Base-by-base conservation (phyloP, 805 yeast genomes). In the Brettanomyces sp. region DNA sequence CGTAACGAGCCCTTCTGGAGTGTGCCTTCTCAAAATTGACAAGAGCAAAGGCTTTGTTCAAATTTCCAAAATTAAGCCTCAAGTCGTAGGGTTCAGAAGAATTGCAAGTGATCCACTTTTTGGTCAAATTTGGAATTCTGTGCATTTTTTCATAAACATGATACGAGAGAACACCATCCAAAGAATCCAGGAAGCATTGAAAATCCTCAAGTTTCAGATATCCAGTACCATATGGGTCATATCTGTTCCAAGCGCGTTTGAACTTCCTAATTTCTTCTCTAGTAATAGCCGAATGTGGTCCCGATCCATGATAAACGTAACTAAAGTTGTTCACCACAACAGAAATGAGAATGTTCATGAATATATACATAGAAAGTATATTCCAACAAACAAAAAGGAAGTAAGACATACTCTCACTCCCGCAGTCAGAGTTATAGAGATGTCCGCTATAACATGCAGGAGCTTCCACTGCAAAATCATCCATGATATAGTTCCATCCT, bases 401-500 rank as follows among this genome's bases (percentile, higher is more conserved):
- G 65, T 68, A 72, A 0, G 85, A 83, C 51, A 73, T 69, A 1
- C 67, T 53, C 18, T 68, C 65, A 49, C 76, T 78, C 0, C 98
- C 99, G 66, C 99, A 91, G 60, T 90, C 97, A 4, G 80, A 72
- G 36, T 70, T 70, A 39, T 67, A 70, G 22, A 67, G 60, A 28
- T 36, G 37, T 13, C 51, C 49, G 32, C 25, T 38, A 1, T 74
- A 63, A 58, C 99, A 91, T 53, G 67, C 80, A 0, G 98, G 98
- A 0, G 65, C 52, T n/a, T 65, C 68, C 4, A 90, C 61, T 1
- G 80, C 70, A 57, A 77, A 82, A 61, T 91, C 98, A 39, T 72
- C 70, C 93, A 93, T 82, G 33, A 86, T 75, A 56, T 84, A 78
- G 59, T 91, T 91, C 99, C 99, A 91, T 2, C 95, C 95, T 65